Conservation (phyloP, 305 asterid genomes). For the Rubia balearica region DNA sequence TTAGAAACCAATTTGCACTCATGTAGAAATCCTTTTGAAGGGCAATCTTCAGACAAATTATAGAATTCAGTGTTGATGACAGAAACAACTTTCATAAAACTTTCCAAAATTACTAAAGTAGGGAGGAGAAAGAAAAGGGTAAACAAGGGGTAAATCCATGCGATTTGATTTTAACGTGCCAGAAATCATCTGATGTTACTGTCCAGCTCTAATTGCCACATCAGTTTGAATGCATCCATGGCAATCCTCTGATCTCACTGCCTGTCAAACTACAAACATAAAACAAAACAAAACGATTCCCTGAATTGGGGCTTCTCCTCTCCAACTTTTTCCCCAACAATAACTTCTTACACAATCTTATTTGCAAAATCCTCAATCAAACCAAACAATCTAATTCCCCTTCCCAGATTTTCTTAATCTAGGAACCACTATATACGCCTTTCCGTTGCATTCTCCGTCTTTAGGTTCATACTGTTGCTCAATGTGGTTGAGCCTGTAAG, state of each 20-base stretch:
- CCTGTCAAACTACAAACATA: background rate
- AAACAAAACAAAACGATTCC: background rate
- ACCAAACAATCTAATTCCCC: conserved; percentile 4
- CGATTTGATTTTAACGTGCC: background rate
- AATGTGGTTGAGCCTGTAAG: background rate
- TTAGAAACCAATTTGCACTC: background rate
- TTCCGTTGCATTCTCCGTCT: conserved; percentile 23
- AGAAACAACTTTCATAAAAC: background rate
- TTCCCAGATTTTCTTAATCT: conserved; percentile 14
- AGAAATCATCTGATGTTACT: background rate
- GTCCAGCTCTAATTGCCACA: conserved; percentile 7
- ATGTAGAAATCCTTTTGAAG: no score
- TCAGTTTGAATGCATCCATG: conserved; percentile 8
- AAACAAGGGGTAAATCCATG: background rate
- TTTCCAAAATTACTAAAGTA: background rate
- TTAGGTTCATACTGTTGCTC: background rate
- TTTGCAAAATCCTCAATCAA: conserved; percentile 5
- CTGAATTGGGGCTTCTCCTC: background rate
- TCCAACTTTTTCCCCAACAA: conserved; percentile 3
- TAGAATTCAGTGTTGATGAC: background rate
- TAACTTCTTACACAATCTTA: background rate
- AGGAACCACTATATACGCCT: background rate
- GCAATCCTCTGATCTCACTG: conserved; percentile 7
- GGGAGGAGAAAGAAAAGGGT: background rate
- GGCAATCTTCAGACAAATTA: background rate